Evolutionary conservation across 2,329 filamentous ascomycete species (phyloP).

Genomic region (Colletotrichum brevisporum): DNA sequence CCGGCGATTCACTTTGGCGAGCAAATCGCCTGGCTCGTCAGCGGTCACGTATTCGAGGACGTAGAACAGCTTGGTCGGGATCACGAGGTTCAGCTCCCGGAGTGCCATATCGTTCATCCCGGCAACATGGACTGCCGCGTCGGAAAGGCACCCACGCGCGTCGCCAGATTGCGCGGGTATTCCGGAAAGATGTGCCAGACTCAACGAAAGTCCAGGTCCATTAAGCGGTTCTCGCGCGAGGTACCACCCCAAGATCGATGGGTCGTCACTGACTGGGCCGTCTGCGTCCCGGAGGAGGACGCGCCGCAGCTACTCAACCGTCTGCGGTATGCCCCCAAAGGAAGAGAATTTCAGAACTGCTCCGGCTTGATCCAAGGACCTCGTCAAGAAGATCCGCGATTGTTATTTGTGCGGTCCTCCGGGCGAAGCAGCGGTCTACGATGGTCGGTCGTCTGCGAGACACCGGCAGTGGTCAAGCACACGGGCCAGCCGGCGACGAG

Average conservation of each 20-base stretch:
- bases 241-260: background rate
- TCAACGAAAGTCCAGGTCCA: background rate
- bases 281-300: background rate
- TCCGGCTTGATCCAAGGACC: background rate
- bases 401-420: background rate
- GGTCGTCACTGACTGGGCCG: conserved; percentile 19
- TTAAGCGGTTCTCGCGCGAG: background rate
- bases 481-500: background rate
- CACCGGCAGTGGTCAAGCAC: background rate
- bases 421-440: conserved; percentile 10
- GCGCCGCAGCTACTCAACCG: background rate
- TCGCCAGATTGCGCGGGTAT: background rate
- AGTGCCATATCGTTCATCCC: conserved; percentile 12
- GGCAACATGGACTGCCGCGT: background rate
- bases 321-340: background rate
- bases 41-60: conserved; percentile 12
- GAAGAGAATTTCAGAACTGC: background rate
- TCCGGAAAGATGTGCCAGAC: conserved; percentile 10
- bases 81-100: background rate
- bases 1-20: background rate
- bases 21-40: background rate
- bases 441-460: conserved; percentile 14
- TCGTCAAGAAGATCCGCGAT: background rate
- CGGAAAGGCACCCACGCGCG: background rate
- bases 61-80: background rate